phyloP scores from a whole-genome alignment of 495 filamentous ascomycete species.

The Pyrenopolyporus hunteri region DNA sequence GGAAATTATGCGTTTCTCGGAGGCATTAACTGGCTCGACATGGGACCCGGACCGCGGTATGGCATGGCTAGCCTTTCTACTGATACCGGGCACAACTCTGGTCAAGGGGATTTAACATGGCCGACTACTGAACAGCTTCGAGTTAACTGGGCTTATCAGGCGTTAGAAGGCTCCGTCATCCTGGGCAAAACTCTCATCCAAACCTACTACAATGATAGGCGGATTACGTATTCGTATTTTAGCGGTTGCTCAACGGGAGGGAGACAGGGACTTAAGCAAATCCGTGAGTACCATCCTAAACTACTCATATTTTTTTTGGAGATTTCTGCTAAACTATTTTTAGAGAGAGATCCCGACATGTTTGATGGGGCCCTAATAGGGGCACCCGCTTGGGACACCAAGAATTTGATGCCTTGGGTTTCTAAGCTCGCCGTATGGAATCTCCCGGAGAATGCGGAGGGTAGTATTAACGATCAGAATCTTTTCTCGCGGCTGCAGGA shows the following conservation, averaged over 20 bases:
- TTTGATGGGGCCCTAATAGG: conserved; percentile 37
- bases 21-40: conserved; percentile 60
- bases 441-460: conserved; percentile 46
- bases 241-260: conserved; percentile 60
- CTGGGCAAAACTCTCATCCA: conserved; percentile 44
- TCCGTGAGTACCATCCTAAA: conserved; percentile 20
- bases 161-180: conserved; percentile 51
- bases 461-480: conserved; percentile 54
- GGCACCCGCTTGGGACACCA: conserved; percentile 50
- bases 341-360: conserved; percentile 29
- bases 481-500: conserved; percentile 58
- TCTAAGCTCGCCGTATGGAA: conserved; percentile 39
- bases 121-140: conserved; percentile 48
- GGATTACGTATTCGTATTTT: conserved; percentile 48
- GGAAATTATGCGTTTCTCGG: conserved; percentile 56
- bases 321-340: background rate
- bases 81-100: conserved; percentile 61
- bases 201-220: conserved; percentile 26
- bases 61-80: conserved; percentile 63
- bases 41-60: conserved; percentile 50
- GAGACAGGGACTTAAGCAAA: conserved; percentile 55
- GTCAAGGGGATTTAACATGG: conserved; percentile 52
- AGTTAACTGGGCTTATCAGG: conserved; percentile 52
- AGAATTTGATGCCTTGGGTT: conserved; percentile 52
- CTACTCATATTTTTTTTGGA: background rate